These are phyloP conservation scores for Fallopia convolvulus DNA, from an alignment of 148 eudicot genomes.

Conservation along the genomic window DNA sequence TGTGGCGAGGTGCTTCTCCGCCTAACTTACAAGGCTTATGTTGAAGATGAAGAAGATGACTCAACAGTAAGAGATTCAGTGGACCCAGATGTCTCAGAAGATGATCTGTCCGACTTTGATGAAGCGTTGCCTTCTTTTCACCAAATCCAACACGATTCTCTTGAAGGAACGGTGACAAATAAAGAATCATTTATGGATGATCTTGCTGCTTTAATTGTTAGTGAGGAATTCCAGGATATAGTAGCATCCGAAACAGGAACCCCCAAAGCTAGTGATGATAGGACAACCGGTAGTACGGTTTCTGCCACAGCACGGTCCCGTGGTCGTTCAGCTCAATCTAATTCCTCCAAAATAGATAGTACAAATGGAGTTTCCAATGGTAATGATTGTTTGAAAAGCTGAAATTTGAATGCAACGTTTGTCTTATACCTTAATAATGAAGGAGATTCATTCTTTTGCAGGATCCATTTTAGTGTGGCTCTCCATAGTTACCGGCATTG, in stretches of 20 bases:
- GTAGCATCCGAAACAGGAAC: conserved; percentile 63
- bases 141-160: conserved; percentile 21
- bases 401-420: background rate
- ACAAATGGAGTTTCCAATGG: conserved; percentile 43
- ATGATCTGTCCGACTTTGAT: conserved; percentile 71
- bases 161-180: conserved; percentile 20
- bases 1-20: conserved; percentile 74
- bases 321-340: conserved; percentile 22
- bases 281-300: conserved; percentile 12
- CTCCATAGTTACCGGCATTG: conserved; percentile 50
- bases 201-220: conserved; percentile 82
- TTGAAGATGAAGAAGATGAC: conserved; percentile 94
- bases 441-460: conserved; percentile 23
- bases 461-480: conserved; percentile 70
- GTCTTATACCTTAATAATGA: conserved; percentile 10
- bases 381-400: conserved; percentile 17
- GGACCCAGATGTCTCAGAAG: conserved; percentile 35
- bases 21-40: conserved; percentile 89
- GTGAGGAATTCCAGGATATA: conserved; percentile 93
- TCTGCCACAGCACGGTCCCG: conserved; percentile 27
- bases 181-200: conserved; percentile 84
- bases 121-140: conserved; percentile 36
- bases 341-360: conserved; percentile 24
- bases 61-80: conserved; percentile 21
- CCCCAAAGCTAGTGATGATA: conserved; percentile 14